Evolutionary conservation across 129 eudicot genomes (phyloP).

Genomic region (Chrysanthemum lavandulifolium): DNA sequence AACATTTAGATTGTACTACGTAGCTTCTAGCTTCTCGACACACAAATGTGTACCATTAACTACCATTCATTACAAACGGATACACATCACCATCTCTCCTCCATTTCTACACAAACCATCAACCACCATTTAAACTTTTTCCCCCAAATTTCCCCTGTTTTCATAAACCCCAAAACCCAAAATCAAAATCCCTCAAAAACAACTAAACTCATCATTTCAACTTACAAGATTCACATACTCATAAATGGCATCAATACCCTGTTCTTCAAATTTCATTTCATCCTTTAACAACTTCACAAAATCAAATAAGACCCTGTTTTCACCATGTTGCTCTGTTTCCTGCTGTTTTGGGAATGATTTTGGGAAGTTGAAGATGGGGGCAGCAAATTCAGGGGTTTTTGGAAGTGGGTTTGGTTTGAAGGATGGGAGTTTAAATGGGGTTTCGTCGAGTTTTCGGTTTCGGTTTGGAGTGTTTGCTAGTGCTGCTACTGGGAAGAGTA

Average conservation of each 20-base stretch:
- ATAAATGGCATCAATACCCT: slow-evolving; percentile 38
- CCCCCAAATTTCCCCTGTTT: neutral
- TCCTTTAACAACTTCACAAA: slow-evolving; percentile 21
- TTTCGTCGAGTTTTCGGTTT: slow-evolving; percentile 34
- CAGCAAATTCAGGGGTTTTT: slow-evolving; percentile 50
- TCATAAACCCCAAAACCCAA: slow-evolving; percentile 8
- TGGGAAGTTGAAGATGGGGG: slow-evolving; percentile 32
- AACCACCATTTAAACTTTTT: slow-evolving; percentile 9
- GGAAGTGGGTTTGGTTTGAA: slow-evolving; percentile 50
- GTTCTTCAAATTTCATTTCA: slow-evolving; percentile 22
- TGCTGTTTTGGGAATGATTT: slow-evolving; percentile 8
- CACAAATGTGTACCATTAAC: slow-evolving; percentile 26
- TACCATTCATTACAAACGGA: slow-evolving; percentile 26
- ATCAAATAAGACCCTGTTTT: slow-evolving; percentile 20
- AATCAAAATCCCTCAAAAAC: neutral
- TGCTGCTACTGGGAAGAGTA: slow-evolving; percentile 70
- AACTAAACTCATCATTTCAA: neutral
- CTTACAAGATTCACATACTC: neutral
- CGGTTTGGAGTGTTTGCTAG: slow-evolving; percentile 45
- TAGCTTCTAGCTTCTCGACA: neutral
- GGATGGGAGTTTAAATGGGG: slow-evolving; percentile 37
- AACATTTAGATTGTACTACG: too few species aligned
- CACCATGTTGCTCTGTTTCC: neutral
- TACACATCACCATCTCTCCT: neutral
- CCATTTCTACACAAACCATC: slow-evolving; percentile 6